Evolutionary conservation across 805 yeast species (phyloP).

Genomic region (Cephaloascus fragrans): DNA sequence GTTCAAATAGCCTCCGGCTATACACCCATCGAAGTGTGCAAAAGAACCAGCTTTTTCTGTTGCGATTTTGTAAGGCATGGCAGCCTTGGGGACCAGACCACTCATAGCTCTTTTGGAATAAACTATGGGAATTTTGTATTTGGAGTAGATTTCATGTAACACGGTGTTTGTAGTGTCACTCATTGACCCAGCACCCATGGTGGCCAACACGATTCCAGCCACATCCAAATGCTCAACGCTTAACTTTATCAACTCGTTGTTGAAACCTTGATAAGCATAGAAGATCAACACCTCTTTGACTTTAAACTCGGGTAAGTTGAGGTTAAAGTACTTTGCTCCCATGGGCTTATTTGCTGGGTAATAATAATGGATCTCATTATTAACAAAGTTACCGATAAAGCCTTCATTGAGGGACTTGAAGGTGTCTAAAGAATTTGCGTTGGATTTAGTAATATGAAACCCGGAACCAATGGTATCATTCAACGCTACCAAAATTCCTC

Average conservation of each 20-base stretch:
- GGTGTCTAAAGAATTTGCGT: slow-evolving; percentile 62
- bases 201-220: slow-evolving; percentile 53
- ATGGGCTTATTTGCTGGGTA: slow-evolving; percentile 54
- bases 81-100: slow-evolving; percentile 56
- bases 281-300: slow-evolving; percentile 38
- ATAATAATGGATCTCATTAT: slow-evolving; percentile 54
- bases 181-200: slow-evolving; percentile 66
- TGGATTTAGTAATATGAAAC: slow-evolving; percentile 59
- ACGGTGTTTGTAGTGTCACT: slow-evolving; percentile 37
- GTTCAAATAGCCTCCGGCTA: slow-evolving; percentile 57
- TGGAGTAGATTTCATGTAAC: slow-evolving; percentile 26
- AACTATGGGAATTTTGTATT: slow-evolving; percentile 40
- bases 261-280: slow-evolving; percentile 54
- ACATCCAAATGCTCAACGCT: slow-evolving; percentile 33
- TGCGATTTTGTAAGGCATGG: slow-evolving; percentile 20
- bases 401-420: slow-evolving; percentile 64
- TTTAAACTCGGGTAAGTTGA: slow-evolving; percentile 5
- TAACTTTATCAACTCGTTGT: slow-evolving; percentile 34
- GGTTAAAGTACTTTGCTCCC: slow-evolving; percentile 33
- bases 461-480: slow-evolving; percentile 66
- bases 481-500: slow-evolving; percentile 56
- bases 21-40: slow-evolving; percentile 28
- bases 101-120: slow-evolving; percentile 62
- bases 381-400: slow-evolving; percentile 59
- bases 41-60: slow-evolving; percentile 5